phyloP scores from a whole-genome alignment of 2,329 filamentous ascomycete species.

The Claviceps sp. region DNA sequence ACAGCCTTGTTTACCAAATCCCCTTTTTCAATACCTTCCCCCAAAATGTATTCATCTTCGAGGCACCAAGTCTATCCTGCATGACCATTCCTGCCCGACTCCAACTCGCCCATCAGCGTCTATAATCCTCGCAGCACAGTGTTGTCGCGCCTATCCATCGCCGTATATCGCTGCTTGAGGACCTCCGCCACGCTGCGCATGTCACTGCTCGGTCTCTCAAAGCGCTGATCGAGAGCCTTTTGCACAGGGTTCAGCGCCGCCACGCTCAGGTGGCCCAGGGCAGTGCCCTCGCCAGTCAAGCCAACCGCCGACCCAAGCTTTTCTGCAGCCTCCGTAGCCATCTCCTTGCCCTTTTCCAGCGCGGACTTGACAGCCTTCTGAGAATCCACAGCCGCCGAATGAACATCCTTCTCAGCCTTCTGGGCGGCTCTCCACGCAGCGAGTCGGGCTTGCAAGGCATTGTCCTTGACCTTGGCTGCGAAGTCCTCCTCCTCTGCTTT shows the following conservation, averaged over 20 bases:
- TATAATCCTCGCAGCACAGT: slow-evolving; percentile 28
- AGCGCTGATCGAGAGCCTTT: slow-evolving; percentile 38
- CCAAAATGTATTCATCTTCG: background rate
- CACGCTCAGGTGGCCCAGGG: slow-evolving; percentile 1
- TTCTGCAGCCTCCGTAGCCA: slow-evolving; percentile 25
- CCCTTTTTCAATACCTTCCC: background rate
- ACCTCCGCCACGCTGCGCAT: slow-evolving; percentile 39
- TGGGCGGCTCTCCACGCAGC: slow-evolving; percentile 13
- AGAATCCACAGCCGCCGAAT: slow-evolving; percentile 20
- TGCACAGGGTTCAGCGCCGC: slow-evolving; percentile 27
- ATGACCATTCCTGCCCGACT: background rate
- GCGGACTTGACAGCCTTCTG: slow-evolving; percentile 24
- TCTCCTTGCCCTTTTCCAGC: slow-evolving; percentile 28
- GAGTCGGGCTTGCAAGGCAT: slow-evolving; percentile 15
- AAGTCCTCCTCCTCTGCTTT: slow-evolving; percentile 16
- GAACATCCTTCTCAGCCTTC: slow-evolving; percentile 10
- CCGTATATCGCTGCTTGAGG: slow-evolving; percentile 41
- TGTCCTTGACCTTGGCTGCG: slow-evolving; percentile 14
- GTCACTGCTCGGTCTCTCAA: slow-evolving; percentile 27
- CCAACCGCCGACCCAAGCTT: slow-evolving; percentile 24
- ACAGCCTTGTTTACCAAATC: background rate
- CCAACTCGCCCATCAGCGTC: slow-evolving; percentile 3
- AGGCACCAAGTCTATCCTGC: background rate
- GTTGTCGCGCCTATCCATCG: slow-evolving; percentile 32
- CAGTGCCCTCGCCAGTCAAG: slow-evolving; percentile 15